Evolutionary conservation across 139 green algal species (phyloP), one percentile per base, ranked within the genome.

Genomic region (Raphidocelis subcapitata): DNA sequence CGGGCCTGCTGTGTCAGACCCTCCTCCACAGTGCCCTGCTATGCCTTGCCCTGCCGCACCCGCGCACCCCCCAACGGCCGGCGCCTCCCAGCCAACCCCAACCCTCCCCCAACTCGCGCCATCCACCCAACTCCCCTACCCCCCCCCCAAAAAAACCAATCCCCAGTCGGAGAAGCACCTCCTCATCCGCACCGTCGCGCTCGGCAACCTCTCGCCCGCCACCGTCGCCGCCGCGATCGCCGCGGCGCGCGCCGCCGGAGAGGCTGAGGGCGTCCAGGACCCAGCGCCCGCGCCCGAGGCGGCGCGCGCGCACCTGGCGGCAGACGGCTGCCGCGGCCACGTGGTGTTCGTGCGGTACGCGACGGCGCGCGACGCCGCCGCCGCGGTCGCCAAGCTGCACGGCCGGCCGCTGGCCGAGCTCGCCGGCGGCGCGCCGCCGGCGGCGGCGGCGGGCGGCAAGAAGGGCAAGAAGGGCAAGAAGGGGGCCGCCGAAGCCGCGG

Each of bases 111-210:
- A 49, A n/a, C n/a, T 49, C 12, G 41, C 8, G 8, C 41, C 8
- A 20, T 49, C 8, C 41, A 20, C 12, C 41, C 12, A 8, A 49
- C 12, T 12, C 41, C 8, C 41, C 41, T 12, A 49, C 12, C 41
- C 41, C 8, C 41, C 41, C 41, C 8, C 41, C 12, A 8, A 49
- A 8, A 49, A 12, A 49, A 20, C 41, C 8, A 49, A 49, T n/a
- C n/a, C n/a, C n/a, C n/a, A n/a, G n/a, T n/a, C n/a, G n/a, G 67
- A 75, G 12, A 94, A 96, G 84, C 91, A 97, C 74, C 59, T 67
- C 41, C 77, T 89, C 41, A 66, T 94, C 29, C 81, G 89, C 2
- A 85, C 93, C 1, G 83, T 98, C 5, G 93, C 91, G 0, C 31
- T 97, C 2, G 91, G 91, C 3, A 81, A 82, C 51, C 72, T 96